These are phyloP conservation scores for Boletus eberwhitei DNA, from an alignment of 768 basidiomycete species.

Conservation along the genomic window DNA sequence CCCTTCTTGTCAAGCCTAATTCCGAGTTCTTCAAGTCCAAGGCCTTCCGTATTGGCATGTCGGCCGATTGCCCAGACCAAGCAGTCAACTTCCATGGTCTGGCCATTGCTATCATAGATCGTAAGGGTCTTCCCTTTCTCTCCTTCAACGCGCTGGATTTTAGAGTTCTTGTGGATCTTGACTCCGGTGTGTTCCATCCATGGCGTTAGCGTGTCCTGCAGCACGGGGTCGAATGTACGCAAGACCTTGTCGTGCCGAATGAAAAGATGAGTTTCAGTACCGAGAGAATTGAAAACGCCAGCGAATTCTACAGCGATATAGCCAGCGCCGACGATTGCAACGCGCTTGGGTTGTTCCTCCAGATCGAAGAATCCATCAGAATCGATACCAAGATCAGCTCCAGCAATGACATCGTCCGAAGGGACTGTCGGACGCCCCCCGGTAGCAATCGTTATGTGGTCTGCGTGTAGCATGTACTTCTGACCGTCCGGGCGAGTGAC, in stretches of 20 bases:
- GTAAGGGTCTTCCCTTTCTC: constrained; percentile 67
- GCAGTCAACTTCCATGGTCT: constrained; percentile 78
- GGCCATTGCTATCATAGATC: constrained; percentile 71
- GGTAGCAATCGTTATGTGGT: constrained; percentile 79
- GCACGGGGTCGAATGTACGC: constrained; percentile 84
- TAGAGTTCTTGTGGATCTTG: constrained; percentile 74
- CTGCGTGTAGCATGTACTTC: constrained; percentile 69
- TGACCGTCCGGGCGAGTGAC: constrained; percentile 66
- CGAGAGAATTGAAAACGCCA: constrained; percentile 88
- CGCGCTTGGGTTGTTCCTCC: constrained; percentile 85
- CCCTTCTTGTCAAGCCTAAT: constrained; percentile 75
- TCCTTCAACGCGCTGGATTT: constrained; percentile 76
- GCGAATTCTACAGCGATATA: constrained; percentile 98
- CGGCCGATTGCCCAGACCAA: constrained; percentile 96
- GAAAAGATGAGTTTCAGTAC: constrained; percentile 87
- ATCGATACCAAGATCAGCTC: constrained; percentile 84
- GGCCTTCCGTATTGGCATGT: constrained; percentile 67
- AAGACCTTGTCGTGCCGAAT: constrained; percentile 89
- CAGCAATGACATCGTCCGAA: constrained; percentile 75
- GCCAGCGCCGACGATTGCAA: constrained; percentile 93
- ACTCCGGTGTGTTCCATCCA: constrained; percentile 97
- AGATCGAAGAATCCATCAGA: constrained; percentile 98
- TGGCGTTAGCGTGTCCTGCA: constrained; percentile 80
- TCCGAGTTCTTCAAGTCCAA: constrained; percentile 76
- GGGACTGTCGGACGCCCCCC: constrained; percentile 86